Base-by-base conservation (phyloP, 2,329 filamentous ascomycete species). In the Arthrobotrys sinensis region DNA sequence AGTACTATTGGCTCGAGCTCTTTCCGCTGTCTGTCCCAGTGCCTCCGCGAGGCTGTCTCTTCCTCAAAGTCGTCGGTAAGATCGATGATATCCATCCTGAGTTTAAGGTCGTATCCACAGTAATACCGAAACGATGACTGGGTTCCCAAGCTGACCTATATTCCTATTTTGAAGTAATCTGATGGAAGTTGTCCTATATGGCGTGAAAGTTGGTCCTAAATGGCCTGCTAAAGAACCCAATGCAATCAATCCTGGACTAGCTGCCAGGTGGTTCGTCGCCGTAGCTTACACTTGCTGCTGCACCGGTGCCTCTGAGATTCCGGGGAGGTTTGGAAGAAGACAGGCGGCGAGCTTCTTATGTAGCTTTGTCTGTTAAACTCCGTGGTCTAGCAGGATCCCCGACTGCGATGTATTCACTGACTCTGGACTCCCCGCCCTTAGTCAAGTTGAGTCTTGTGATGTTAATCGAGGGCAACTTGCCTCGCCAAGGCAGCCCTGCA, bases 31-130 rank as follows among this genome's bases (percentile, higher is more conserved):
- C 63, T 36, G 4, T 60, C 52, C 14, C 19, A 43, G 40, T 19
- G 57, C 16, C 69, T 24, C 11, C 16, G 36, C 11, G 64, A 63
- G 7, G 34, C 38, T 2, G 72, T 76, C 3, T 70, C 65, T 19
- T 57, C 55, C 32, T 76, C 72, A n/a, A 70, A 76, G 12, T 70
- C 65, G n/a, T 40, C 57, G 16, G 72, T 76, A 12, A 76, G 65
- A 36, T 76, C 72, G 48, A 76, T 65, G 21, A 76, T 14, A 16
- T 65, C 57, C 45, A 70, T 34, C 16, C 5, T 24, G 55, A 43
- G 12, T 21, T 28, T n/a, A 8, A 43, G 11, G 7, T 12, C 8
- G 45, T 24, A 8, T 21, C 45, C n/a, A 7, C n/a, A 45, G 12
- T 16, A 5, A 16, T 14, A 6, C 40, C 14, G 40, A 6, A 7